Evolutionary conservation across 2,329 filamentous ascomycete genomes (phyloP), one percentile per base, ranked within the genome.

Genomic region (Colletotrichum filicis): DNA sequence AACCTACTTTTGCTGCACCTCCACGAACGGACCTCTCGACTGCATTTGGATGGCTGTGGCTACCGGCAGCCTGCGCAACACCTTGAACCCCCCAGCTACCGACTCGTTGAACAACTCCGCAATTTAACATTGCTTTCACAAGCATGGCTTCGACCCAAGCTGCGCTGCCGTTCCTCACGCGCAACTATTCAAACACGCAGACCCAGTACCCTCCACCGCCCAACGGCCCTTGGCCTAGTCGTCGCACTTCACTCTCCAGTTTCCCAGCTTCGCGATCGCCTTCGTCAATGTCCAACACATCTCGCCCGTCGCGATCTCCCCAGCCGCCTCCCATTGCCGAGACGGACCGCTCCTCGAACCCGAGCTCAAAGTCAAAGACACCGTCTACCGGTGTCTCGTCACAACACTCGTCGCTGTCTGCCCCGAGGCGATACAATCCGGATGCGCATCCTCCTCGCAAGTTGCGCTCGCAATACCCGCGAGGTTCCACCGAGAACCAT

Each of bases 401-500:
- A 74, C 86, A 93, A 79, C 85, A 93, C 83, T 87, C 92, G 77
- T 88, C 90, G 53, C 80, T 93, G 73, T 87, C 89, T 74, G 84
- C 82, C 74, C 82, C 87, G 71, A 83, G 87, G 76, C 82, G 87
- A 81, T 77, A 86, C 80, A 83, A 90, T 80, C 83, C 87, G 73
- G 83, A 87, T 75, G 84, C 86, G 46, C 85, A 87, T 67, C 86
- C 87, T 5, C 82, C 84, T 22, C 87, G 88, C 77, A 91, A 88
- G 79, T 83, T 92, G 79, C 92, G 91, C 69, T 93, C 93, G 24
- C 93, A 95, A 78, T 95, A 95, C 79, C 93, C 93, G 19, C 87
- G 91, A n/a, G 88, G 92, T 69, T 89, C 91, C 12, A 86, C 87
- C 6, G 93, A 98, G 81, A 97, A 97, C 79, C 97, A 99, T 92